phyloP scores from a whole-genome alignment of 116 monocot species.

The Papilionanthe hybrid region DNA sequence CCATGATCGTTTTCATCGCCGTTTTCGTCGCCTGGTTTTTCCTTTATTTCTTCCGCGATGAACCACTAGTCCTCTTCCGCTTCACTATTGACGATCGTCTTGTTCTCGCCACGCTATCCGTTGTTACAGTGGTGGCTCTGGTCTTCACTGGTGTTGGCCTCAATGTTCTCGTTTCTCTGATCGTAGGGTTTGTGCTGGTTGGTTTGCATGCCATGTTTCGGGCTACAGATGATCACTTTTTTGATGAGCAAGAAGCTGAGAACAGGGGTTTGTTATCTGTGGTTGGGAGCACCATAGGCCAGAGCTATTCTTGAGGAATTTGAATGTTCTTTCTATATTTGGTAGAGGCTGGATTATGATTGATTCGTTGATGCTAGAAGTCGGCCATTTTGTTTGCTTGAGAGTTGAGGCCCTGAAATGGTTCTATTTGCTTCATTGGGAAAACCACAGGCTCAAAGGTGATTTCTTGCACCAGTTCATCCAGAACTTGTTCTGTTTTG shows the following conservation, averaged over 20 bases:
- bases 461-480: background rate
- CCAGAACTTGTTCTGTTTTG: background rate
- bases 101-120: slow-evolving; percentile 44
- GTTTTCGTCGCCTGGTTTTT: slow-evolving; percentile 67
- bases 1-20: slow-evolving; percentile 66
- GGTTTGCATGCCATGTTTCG: slow-evolving; percentile 54
- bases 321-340: slow-evolving; percentile 2
- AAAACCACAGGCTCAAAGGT: background rate
- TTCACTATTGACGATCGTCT: slow-evolving; percentile 46
- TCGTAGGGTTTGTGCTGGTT: slow-evolving; percentile 32
- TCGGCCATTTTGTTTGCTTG: background rate
- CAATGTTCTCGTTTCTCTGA: slow-evolving; percentile 50
- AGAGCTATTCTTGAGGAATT: background rate
- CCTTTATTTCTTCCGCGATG: slow-evolving; percentile 66
- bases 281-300: slow-evolving; percentile 23
- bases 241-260: slow-evolving; percentile 57
- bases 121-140: slow-evolving; percentile 57
- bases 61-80: slow-evolving; percentile 44
- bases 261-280: slow-evolving; percentile 40
- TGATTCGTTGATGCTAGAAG: slow-evolving; percentile 2
- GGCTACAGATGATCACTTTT: slow-evolving; percentile 60
- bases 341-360: background rate
- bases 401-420: background rate
- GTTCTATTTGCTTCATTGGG: background rate
- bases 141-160: slow-evolving; percentile 46